A percentile compares a stretch with the other conserved stretches of the same genome.
These are phyloP conservation scores for Colletotrichum costaricense DNA, from an alignment of 2,329 filamentous ascomycete genomes.

Conservation along the genomic window DNA sequence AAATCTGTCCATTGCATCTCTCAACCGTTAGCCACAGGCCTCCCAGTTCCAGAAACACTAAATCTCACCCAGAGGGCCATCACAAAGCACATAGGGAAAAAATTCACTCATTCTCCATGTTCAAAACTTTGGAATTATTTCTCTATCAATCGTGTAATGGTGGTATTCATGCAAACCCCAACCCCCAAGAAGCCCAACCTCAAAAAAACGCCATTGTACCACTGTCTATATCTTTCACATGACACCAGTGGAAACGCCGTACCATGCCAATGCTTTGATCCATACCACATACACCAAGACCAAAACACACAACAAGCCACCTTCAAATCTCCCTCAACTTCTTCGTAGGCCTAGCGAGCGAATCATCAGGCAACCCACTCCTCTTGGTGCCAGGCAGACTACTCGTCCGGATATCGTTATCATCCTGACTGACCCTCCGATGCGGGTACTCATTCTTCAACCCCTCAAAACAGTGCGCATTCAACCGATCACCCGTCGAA, in stretches of 20 bases:
- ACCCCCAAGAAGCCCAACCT: neutral
- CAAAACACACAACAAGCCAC: neutral
- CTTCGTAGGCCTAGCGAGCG: constrained; percentile 71
- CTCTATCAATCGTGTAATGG: neutral
- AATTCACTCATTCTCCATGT: neutral
- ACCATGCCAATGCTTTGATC: neutral
- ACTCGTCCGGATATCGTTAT: constrained; percentile 93
- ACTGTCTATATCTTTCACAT: neutral
- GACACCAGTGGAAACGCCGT: neutral
- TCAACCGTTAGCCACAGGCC: too few species aligned
- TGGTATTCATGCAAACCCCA: neutral
- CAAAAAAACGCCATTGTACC: neutral
- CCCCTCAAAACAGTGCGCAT: constrained; percentile 90
- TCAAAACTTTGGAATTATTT: neutral
- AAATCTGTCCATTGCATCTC: too few species aligned
- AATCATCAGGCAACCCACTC: constrained; percentile 85
- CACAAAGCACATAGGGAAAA: neutral
- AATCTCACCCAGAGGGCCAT: neutral
- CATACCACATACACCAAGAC: neutral
- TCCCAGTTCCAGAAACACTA: neutral
- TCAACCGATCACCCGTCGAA: constrained; percentile 76
- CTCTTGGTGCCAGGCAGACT: constrained; percentile 93
- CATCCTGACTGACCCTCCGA: constrained; percentile 90
- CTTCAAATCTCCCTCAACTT: constrained; percentile 64
- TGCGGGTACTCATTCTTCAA: constrained; percentile 90